Evolutionary conservation across 1,139 yeast species (phyloP).

Genomic region (Kurtzmaniella natalensis): DNA sequence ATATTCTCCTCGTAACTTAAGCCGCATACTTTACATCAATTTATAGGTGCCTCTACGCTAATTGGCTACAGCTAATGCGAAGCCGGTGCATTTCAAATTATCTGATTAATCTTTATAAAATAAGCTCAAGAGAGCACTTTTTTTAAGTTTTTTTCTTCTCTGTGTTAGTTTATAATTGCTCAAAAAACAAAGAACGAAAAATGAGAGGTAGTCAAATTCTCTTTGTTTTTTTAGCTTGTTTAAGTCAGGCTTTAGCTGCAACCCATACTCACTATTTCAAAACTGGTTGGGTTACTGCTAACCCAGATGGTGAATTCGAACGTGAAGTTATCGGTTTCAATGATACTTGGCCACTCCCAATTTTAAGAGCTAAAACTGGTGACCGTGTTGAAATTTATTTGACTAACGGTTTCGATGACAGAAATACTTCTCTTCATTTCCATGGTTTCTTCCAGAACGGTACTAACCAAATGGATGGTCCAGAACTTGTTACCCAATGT

Average conservation of each 20-base stretch:
- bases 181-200: constrained; percentile 1
- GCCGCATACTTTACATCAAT: constrained; percentile 1
- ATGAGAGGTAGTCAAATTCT: constrained; percentile 5
- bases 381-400: constrained; percentile 58
- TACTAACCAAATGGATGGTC: constrained; percentile 68
- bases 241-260: constrained; percentile 25
- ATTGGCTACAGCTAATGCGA: constrained; percentile 8
- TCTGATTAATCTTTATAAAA: constrained; percentile 8
- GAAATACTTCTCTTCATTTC: constrained; percentile 65
- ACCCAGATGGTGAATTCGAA: constrained; percentile 58
- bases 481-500: constrained; percentile 73
- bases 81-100: constrained; percentile 7
- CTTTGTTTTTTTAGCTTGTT: constrained; percentile 10
- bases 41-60: not conserved
- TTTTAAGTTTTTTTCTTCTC: not conserved
- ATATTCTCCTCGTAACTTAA: too few species aligned
- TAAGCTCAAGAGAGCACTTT: not conserved
- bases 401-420: constrained; percentile 51
- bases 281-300: constrained; percentile 51
- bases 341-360: constrained; percentile 72
- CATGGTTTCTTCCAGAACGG: constrained; percentile 71
- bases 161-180: constrained; percentile 2
- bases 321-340: constrained; percentile 62
- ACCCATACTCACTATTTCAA: constrained; percentile 52
- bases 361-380: constrained; percentile 56